These are phyloP conservation scores for Rhamnella rubrinervis DNA, from an alignment of 331 rosid genomes.

Conservation along the genomic window DNA sequence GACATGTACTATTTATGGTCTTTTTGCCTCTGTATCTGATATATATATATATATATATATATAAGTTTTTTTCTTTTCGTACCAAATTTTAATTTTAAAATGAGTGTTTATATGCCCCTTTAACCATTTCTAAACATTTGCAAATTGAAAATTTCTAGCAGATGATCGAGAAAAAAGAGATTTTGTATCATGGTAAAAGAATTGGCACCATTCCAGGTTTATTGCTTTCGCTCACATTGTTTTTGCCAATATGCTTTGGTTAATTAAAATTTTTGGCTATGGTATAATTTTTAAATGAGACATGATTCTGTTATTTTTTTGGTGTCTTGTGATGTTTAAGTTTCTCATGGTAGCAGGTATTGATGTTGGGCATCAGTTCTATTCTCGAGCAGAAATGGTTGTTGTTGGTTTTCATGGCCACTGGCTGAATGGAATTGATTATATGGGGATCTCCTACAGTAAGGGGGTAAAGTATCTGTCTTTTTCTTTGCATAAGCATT, in stretches of 20 bases:
- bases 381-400: slow-evolving; percentile 98
- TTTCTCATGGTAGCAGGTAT: slow-evolving; percentile 56
- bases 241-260: neutral
- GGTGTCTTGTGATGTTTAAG: slow-evolving; percentile 21
- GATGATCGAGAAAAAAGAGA: slow-evolving; percentile 64
- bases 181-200: slow-evolving; percentile 53
- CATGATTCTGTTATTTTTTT: neutral
- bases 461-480: slow-evolving; percentile 56
- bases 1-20: no score
- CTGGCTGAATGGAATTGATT: slow-evolving; percentile 96
- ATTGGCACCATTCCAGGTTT: slow-evolving; percentile 84
- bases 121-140: neutral
- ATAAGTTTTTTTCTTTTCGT: neutral
- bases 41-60: no score
- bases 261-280: neutral
- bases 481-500: neutral
- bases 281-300: neutral
- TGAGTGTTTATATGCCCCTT: neutral
- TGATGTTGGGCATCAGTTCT: slow-evolving; percentile 88
- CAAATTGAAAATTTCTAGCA: slow-evolving; percentile 36
- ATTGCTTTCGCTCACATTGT: slow-evolving; percentile 28
- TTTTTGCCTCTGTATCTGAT: no score
- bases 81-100: neutral
- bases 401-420: slow-evolving; percentile 95
- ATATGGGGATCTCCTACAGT: slow-evolving; percentile 60